These are phyloP conservation scores for Phlyctochytrium arcticum DNA, from an alignment of 192 early-diverging fungal species.

Conservation along the genomic window DNA sequence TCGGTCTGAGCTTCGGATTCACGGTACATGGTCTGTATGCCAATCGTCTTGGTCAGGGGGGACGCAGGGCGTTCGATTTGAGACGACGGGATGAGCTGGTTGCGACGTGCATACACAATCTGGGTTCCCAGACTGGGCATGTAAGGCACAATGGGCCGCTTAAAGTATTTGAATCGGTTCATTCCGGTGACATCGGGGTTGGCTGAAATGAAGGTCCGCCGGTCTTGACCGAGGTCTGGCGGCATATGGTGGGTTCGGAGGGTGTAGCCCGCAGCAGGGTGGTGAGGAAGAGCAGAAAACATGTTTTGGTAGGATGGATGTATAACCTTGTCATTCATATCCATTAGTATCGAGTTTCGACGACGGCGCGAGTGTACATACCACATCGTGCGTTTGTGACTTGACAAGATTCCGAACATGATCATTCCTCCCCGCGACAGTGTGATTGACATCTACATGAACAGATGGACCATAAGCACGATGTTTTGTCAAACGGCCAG, in stretches of 20 bases:
- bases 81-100: conserved; percentile 6
- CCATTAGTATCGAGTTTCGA: not conserved
- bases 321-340: conserved; percentile 36
- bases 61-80: conserved; percentile 20
- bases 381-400: conserved; percentile 47
- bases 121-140: conserved; percentile 49
- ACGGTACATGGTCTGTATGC: conserved; percentile 50
- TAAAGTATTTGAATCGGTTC: conserved; percentile 59
- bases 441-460: conserved; percentile 48
- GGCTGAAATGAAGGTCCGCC: conserved; percentile 26
- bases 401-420: conserved; percentile 42
- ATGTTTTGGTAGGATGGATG: conserved; percentile 53
- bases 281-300: conserved; percentile 50
- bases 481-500: not conserved
- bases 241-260: conserved; percentile 31
- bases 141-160: conserved; percentile 57
- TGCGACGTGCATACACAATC: conserved; percentile 47
- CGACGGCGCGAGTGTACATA: conserved; percentile 6
- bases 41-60: conserved; percentile 39
- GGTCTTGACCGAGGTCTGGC: conserved; percentile 40
- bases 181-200: conserved; percentile 41
- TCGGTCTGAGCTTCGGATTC: conserved; percentile 60
- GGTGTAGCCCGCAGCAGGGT: conserved; percentile 32
- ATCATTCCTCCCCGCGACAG: conserved; percentile 50
- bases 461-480: not conserved